A percentile compares a stretch with the other conserved stretches of the same genome.
These are phyloP conservation scores for Acorus calamus DNA, from an alignment of 106 monocot genomes.

Conservation along the genomic window DNA sequence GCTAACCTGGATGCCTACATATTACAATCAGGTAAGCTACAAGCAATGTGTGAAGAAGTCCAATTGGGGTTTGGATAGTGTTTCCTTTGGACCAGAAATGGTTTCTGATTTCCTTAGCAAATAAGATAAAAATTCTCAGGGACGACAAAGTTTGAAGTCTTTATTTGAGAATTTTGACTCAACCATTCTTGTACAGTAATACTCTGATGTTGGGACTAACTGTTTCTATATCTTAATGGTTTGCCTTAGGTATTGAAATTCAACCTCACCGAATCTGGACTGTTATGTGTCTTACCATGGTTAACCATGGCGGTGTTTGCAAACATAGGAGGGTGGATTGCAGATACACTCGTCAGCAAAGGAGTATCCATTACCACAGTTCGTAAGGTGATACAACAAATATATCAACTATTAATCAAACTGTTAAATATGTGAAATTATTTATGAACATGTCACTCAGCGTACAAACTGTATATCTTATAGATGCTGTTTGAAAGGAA, in stretches of 20 bases:
- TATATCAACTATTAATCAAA: too few relatives aligned
- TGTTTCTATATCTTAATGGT: neutral
- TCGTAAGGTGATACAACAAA: slow-evolving; percentile 49
- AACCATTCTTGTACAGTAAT: neutral
- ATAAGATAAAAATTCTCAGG: too few relatives aligned
- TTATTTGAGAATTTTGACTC: neutral
- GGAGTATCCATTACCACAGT: slow-evolving; percentile 85
- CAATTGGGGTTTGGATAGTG: too few relatives aligned
- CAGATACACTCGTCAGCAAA: slow-evolving; percentile 79
- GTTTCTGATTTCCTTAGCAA: too few relatives aligned
- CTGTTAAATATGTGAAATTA: too few relatives aligned
- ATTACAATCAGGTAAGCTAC: slow-evolving; percentile 78
- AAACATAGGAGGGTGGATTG: slow-evolving; percentile 99
- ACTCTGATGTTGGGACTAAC: neutral
- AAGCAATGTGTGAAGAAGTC: too few relatives aligned
- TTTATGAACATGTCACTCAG: too few relatives aligned
- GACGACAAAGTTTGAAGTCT: too few relatives aligned
- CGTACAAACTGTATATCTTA: too few relatives aligned
- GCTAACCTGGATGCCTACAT: slow-evolving; percentile 99
- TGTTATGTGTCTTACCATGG: slow-evolving; percentile 95
- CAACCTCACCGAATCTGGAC: slow-evolving; percentile 92
- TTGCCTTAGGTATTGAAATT: slow-evolving; percentile 75
- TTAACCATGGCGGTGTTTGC: slow-evolving; percentile 94
- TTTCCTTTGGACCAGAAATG: too few relatives aligned
- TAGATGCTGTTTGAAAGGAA: too few relatives aligned